phyloP scores from a whole-genome alignment of 2,329 filamentous ascomycete species.

The Amesomyces nigricolor region DNA sequence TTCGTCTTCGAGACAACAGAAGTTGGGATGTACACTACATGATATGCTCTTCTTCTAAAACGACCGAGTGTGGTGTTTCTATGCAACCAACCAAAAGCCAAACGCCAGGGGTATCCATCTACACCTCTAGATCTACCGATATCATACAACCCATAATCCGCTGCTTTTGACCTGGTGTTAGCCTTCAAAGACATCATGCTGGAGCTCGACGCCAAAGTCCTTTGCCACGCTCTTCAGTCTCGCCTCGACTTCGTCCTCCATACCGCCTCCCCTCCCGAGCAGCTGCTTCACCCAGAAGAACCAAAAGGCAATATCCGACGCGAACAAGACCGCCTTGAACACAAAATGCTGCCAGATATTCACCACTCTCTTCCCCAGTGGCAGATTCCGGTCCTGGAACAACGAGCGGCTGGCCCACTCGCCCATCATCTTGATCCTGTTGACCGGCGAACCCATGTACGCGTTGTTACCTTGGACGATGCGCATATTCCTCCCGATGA shows the following conservation, averaged over 20 bases:
- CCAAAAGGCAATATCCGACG: constrained; percentile 78
- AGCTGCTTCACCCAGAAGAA: constrained; percentile 72
- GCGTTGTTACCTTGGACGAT: constrained; percentile 94
- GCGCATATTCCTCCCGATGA: constrained; percentile 84
- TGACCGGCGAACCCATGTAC: constrained; percentile 81
- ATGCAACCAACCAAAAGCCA: not conserved
- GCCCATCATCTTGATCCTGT: constrained; percentile 89
- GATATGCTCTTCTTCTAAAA: not conserved
- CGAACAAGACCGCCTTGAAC: constrained; percentile 72
- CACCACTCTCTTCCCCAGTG: constrained; percentile 53
- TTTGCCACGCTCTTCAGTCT: constrained; percentile 83
- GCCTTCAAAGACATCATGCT: constrained; percentile 84
- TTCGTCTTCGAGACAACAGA: no score
- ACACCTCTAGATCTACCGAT: constrained; percentile 10
- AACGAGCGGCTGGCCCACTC: constrained; percentile 81
- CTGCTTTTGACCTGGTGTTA: constrained; percentile 34
- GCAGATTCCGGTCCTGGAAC: constrained; percentile 65
- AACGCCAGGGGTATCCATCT: constrained; percentile 12
- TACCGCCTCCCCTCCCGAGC: constrained; percentile 70
- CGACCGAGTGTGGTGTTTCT: not conserved
- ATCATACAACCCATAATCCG: not conserved
- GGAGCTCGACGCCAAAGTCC: constrained; percentile 85
- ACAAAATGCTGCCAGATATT: constrained; percentile 73
- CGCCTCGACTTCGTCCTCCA: constrained; percentile 91
- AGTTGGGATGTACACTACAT: not conserved